Base-by-base conservation (phyloP, 495 filamentous ascomycete genomes). In the Penicillium mononematosum region DNA sequence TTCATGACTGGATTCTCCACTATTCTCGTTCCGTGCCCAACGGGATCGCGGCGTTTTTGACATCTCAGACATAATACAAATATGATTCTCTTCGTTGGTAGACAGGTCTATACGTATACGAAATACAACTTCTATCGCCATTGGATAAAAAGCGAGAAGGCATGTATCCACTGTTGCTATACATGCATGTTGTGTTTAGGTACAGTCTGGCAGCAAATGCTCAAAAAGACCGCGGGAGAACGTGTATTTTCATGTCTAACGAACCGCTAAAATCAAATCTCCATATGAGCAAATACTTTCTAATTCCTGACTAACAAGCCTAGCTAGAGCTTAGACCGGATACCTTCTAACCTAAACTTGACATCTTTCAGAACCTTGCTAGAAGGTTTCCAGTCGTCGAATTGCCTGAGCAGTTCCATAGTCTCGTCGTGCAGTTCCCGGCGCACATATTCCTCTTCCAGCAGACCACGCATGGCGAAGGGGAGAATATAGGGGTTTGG, bases 351-450 rank as follows among this genome's bases (percentile, higher is more conserved):
- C 61, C 94, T 81, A 69, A 95, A 98, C 68, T 94, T 96, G 34
- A 98, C 94, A 77, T 98, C 94, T 71, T 91, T 96, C 53, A 98
- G 74, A 32, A 87, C 88, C 75, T 98, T 98, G 10, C 81, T 94
- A 0, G 78, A 78, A 8, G 94, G 94, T 67, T 88, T 91, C 94
- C 94, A 98, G 44, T 90, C 85, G 68, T 98, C 92, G 71, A 97
- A 98, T 64, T 96, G 87, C 62, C 79, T 78, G 12, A 98, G 75
- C 42, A 98, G 73, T 63, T 92, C 87, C 50, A 81, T 83, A 25
- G 86, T 91, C 74, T 98, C 94, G 2, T 79, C 74, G 45, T 81
- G 77, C 17, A 96, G 70, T 63, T 96, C 88, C 24, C 81, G 87
- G 61, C 88, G 89, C 32, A 98, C 94, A 66, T 89, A 85, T 38